Percentiles rank a stretch among this genome's conserved stretches.
These are phyloP conservation scores for Citrus reticulata DNA, from an alignment of 345 rosid species.

Conservation along the genomic window DNA sequence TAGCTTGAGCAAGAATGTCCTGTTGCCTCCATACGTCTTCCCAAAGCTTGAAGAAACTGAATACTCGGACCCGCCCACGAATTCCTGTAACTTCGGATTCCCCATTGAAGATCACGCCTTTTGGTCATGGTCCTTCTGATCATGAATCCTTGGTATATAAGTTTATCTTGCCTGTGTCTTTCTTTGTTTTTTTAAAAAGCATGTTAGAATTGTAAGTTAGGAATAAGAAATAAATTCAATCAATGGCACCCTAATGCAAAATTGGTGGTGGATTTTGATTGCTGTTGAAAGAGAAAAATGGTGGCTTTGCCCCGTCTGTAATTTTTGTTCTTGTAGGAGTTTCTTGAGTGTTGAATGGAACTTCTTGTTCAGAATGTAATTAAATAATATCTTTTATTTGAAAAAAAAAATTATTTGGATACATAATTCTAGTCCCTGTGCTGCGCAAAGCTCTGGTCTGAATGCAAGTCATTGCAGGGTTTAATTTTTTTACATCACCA, in stretches of 20 bases:
- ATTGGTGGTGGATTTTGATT: slow-evolving; percentile 20
- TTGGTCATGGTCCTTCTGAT: slow-evolving; percentile 55
- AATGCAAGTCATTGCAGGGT: neutral
- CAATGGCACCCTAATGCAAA: slow-evolving; percentile 11
- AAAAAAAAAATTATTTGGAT: neutral
- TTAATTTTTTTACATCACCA: neutral
- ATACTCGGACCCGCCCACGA: slow-evolving; percentile 36
- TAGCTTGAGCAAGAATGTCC: slow-evolving; percentile 28
- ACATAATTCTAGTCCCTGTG: too few relatives aligned
- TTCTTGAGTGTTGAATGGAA: slow-evolving; percentile 5
- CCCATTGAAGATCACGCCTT: slow-evolving; percentile 48
- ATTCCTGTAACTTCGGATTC: slow-evolving; percentile 44
- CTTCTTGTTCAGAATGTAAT: slow-evolving; percentile 16
- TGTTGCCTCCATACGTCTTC: slow-evolving; percentile 31
- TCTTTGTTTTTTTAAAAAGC: neutral
- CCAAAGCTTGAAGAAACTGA: slow-evolving; percentile 48
- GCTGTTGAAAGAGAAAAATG: neutral
- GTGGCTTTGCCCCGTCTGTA: slow-evolving; percentile 15
- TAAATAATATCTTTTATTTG: slow-evolving; percentile 18
- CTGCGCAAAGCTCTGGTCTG: neutral
- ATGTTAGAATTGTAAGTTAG: neutral
- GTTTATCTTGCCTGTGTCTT: neutral
- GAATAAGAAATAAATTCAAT: slow-evolving; percentile 20
- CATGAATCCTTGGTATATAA: neutral
- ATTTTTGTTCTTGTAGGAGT: slow-evolving; percentile 13